Percentiles rank a stretch among this genome's conserved stretches.
These are phyloP conservation scores for Neurospora discreta DNA, from an alignment of 495 filamentous ascomycete genomes.

Conservation along the genomic window DNA sequence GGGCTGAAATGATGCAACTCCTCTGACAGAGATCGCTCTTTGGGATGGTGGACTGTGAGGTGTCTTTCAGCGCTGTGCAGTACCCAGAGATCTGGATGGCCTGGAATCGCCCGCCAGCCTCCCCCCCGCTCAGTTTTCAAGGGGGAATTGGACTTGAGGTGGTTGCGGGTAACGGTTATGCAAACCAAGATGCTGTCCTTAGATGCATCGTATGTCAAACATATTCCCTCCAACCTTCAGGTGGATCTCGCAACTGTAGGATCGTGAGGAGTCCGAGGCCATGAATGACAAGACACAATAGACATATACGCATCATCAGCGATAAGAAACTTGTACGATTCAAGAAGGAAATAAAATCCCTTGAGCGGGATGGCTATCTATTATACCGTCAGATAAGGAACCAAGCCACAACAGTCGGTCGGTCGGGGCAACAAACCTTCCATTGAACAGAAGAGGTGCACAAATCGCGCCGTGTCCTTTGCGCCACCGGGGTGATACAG, in stretches of 20 bases:
- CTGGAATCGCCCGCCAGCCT: not conserved
- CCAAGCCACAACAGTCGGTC: not conserved
- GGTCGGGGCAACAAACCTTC: not conserved
- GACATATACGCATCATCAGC: not conserved
- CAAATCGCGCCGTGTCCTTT: not conserved
- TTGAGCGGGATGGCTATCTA: not conserved
- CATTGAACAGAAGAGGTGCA: not conserved
- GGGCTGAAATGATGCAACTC: slow-evolving; percentile 1
- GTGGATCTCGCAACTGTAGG: not conserved
- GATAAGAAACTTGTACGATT: no score
- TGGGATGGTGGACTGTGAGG: not conserved
- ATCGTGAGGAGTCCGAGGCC: not conserved
- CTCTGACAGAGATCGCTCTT: not conserved
- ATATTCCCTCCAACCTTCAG: not conserved
- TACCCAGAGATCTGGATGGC: not conserved
- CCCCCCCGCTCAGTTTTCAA: not conserved
- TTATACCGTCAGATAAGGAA: not conserved
- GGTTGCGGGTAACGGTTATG: not conserved
- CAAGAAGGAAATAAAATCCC: not conserved
- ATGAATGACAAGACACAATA: not conserved
- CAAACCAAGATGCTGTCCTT: not conserved
- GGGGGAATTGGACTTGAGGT: not conserved
- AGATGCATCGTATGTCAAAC: not conserved
- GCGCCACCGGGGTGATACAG: not conserved
- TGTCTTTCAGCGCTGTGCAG: not conserved